phyloP scores from a whole-genome alignment of 768 basidiomycete genomes.

The Trametes elegans region DNA sequence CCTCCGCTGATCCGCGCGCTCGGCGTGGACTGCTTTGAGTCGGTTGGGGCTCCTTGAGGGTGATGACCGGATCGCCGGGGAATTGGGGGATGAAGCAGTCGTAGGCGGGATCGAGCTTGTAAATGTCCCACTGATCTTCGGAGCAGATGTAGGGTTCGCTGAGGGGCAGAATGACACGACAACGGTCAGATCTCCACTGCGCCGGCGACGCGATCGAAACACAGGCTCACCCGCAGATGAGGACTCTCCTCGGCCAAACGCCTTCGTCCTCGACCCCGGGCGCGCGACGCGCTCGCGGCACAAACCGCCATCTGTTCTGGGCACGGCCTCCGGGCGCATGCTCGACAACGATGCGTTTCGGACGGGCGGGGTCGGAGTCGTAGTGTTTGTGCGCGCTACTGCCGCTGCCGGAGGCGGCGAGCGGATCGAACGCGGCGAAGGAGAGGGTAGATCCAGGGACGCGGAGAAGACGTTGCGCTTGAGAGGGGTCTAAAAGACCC shows the following conservation, averaged over 20 bases:
- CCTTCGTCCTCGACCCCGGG: conserved; percentile 66
- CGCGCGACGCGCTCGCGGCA: conserved; percentile 63
- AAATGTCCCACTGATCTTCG: conserved; percentile 85
- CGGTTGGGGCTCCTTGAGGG: conserved; percentile 13
- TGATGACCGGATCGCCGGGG: conserved; percentile 29
- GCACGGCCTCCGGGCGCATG: conserved; percentile 46
- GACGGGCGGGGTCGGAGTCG: conserved; percentile 47
- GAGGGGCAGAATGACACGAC: conserved; percentile 8
- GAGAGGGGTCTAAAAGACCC: conserved; percentile 65
- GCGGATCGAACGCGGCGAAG: conserved; percentile 76
- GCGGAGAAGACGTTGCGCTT: conserved; percentile 61
- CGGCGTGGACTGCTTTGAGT: no score
- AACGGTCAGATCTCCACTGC: no score
- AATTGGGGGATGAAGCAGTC: conserved; percentile 51
- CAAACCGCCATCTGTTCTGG: conserved; percentile 68
- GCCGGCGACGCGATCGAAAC: no score
- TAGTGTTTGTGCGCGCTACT: conserved; percentile 41
- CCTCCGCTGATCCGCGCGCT: no score
- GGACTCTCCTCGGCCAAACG: conserved; percentile 61
- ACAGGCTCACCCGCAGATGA: conserved; percentile 72
- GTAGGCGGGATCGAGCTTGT: conserved; percentile 78
- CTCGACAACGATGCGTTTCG: conserved; percentile 77
- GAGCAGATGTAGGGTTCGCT: conserved; percentile 52
- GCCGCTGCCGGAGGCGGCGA: conserved; percentile 47
- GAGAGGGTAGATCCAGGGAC: conserved; percentile 54